These are phyloP conservation scores for Phyllachora maydis DNA, from an alignment of 2,329 filamentous ascomycete species.

Conservation along the genomic window DNA sequence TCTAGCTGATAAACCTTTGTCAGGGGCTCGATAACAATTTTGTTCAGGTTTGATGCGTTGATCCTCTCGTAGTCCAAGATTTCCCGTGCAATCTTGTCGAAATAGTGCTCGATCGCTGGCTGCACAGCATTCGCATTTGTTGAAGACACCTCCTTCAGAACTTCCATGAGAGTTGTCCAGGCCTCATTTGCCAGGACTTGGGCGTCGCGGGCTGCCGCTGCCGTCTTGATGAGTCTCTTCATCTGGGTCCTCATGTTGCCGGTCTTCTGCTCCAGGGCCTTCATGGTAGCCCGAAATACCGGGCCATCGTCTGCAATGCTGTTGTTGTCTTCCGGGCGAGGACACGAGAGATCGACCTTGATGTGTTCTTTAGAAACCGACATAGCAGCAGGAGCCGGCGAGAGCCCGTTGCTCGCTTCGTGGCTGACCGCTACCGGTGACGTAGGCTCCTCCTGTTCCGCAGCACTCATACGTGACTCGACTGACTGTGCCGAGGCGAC, in stretches of 20 bases:
- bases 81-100: conserved; percentile 86
- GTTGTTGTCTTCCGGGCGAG: conserved; percentile 70
- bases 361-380: conserved; percentile 26
- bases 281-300: conserved; percentile 90
- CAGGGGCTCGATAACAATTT: conserved; percentile 85
- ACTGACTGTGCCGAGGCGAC: conserved; percentile 76
- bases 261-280: conserved; percentile 88
- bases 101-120: conserved; percentile 92
- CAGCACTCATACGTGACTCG: conserved; percentile 59
- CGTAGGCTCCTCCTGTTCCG: conserved; percentile 41
- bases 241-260: conserved; percentile 84
- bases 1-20: conserved; percentile 82
- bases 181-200: conserved; percentile 76
- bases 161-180: conserved; percentile 62
- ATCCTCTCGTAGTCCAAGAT: conserved; percentile 73
- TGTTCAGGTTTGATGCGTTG: conserved; percentile 70
- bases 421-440: conserved; percentile 23
- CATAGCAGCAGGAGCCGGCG: conserved; percentile 5
- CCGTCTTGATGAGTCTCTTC: conserved; percentile 88
- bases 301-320: conserved; percentile 79
- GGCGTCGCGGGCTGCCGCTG: conserved; percentile 68
- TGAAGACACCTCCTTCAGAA: conserved; percentile 66
- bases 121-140: conserved; percentile 96
- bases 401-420: conserved; percentile 12
- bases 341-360: conserved; percentile 75